Conservation (phyloP, 306 rosid genomes). For the Lathyrus sativus region DNA sequence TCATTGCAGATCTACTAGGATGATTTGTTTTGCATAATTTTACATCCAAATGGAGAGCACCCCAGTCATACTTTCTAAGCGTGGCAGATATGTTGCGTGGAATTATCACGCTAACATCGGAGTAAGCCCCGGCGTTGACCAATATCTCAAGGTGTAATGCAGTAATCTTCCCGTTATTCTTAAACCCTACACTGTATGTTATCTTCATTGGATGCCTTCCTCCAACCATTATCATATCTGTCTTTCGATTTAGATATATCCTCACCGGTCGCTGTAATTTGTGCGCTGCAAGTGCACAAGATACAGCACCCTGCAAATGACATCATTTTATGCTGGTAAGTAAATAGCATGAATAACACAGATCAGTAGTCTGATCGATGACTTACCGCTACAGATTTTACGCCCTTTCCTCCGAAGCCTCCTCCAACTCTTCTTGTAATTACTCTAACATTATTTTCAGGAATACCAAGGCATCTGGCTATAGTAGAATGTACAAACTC, state of each 20-base stretch:
- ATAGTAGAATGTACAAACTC: slow-evolving; percentile 51
- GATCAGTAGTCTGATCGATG: too few relatives aligned
- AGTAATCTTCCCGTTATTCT: not conserved
- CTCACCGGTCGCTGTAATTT: not conserved
- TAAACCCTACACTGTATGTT: not conserved
- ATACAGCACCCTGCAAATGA: not conserved
- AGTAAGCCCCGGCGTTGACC: not conserved
- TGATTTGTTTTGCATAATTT: not conserved
- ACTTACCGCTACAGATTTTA: too few relatives aligned
- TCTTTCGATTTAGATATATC: not conserved
- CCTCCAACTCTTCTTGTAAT: too few relatives aligned
- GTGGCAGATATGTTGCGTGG: not conserved
- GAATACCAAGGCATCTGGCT: slow-evolving; percentile 76
- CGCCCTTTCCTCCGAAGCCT: too few relatives aligned
- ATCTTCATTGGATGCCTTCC: not conserved
- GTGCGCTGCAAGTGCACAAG: not conserved
- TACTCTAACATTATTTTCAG: slow-evolving; percentile 58
- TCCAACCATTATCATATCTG: not conserved
- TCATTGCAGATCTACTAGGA: slow-evolving; percentile 1
- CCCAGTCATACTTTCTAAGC: not conserved
- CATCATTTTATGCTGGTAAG: not conserved
- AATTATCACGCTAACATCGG: not conserved
- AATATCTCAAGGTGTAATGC: not conserved
- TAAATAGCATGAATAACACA: too few relatives aligned
- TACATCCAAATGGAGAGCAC: not conserved